phyloP scores from a whole-genome alignment of 208 protist genomes.

The Crithidia fasciculata region DNA sequence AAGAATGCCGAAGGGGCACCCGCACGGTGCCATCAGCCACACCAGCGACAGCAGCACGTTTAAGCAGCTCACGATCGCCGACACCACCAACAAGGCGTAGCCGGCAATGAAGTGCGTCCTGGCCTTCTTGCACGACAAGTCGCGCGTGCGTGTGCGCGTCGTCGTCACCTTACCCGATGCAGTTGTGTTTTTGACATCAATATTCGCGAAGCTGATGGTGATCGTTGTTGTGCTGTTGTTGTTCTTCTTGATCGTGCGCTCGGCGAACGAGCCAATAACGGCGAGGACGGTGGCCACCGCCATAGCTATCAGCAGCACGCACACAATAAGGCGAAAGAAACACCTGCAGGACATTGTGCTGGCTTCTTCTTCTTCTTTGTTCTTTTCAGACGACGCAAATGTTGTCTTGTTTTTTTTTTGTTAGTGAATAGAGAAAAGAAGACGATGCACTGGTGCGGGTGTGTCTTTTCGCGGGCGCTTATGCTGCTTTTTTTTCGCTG shows the following conservation, averaged over 20 bases:
- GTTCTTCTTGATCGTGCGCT: neutral
- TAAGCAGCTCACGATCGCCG: neutral
- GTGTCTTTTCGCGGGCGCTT: too few relatives aligned
- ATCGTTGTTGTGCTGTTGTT: neutral
- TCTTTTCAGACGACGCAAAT: neutral
- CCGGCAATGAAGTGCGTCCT: neutral
- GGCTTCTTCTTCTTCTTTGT: neutral
- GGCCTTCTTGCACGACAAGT: neutral
- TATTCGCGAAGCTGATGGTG: conserved; percentile 1
- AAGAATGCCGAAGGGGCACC: neutral
- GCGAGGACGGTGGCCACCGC: conserved; percentile 5
- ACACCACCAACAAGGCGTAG: neutral
- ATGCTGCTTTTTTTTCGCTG: too few relatives aligned
- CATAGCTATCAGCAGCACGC: neutral
- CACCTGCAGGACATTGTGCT: conserved; percentile 7
- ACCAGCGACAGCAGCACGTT: conserved; percentile 1
- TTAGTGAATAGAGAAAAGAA: too few relatives aligned
- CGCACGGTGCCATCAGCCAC: conserved; percentile 17
- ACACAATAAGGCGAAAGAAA: conserved; percentile 5
- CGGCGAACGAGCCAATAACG: neutral
- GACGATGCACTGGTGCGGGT: too few relatives aligned
- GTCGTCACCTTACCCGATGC: neutral
- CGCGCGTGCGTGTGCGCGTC: neutral
- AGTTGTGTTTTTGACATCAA: conserved; percentile 3
- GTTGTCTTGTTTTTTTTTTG: too few relatives aligned